Evolutionary conservation across 441 rosid species (phyloP).

Genomic region (Populus hybrid): DNA sequence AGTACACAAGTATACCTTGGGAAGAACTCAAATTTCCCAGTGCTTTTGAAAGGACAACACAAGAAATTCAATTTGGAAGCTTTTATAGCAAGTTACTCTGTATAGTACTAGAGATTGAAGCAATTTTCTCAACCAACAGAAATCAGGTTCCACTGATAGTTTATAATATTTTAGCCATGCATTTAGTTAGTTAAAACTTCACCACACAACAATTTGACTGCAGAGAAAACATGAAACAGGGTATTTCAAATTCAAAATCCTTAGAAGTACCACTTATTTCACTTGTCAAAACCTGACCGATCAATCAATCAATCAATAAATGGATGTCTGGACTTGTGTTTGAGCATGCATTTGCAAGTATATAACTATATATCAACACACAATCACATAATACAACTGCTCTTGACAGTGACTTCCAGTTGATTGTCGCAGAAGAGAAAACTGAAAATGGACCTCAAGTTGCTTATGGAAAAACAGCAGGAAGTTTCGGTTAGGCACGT

Average conservation of each 20-base stretch:
- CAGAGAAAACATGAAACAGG: not conserved
- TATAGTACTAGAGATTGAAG: not conserved
- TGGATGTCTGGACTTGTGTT: not conserved
- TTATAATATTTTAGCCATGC: not conserved
- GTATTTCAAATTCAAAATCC: not conserved
- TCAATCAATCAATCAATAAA: not conserved
- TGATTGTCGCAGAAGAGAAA: not conserved
- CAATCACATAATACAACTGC: not conserved
- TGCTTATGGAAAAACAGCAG: not conserved
- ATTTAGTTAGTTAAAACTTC: not conserved
- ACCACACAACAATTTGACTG: not conserved
- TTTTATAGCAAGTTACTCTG: not conserved
- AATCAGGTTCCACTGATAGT: not conserved
- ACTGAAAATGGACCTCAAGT: not conserved
- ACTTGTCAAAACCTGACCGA: not conserved
- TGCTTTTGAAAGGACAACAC: not conserved
- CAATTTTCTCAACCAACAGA: not conserved
- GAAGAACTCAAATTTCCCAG: not conserved
- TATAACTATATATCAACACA: not conserved
- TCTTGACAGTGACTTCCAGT: not conserved
- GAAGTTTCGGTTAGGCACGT: not conserved
- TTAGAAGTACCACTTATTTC: too few species aligned
- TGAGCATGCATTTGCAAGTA: not conserved
- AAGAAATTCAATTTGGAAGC: not conserved
- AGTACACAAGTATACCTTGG: not conserved